Percentiles rank a stretch among this genome's conserved stretches.
Conservation (phyloP, 495 filamentous ascomycete species). For the Letharia lupina region DNA sequence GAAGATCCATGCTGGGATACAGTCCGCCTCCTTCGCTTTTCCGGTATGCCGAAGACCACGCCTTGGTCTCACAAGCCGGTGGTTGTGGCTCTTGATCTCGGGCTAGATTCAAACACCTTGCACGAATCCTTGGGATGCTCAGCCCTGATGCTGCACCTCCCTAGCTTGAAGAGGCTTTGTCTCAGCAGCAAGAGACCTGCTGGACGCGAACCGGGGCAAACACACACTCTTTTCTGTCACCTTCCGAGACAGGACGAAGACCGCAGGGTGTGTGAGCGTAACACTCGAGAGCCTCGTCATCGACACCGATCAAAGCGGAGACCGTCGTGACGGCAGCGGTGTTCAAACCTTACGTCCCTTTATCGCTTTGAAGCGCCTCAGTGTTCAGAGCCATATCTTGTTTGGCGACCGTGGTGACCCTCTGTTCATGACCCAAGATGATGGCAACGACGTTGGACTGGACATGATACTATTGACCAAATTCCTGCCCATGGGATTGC, state of each 20-base stretch:
- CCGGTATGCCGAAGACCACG: neutral
- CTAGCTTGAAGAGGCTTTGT: neutral
- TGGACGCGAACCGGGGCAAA: neutral
- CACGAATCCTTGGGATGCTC: neutral
- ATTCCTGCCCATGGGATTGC: neutral
- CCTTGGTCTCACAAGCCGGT: neutral
- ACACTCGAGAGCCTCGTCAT: neutral
- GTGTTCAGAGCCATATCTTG: neutral
- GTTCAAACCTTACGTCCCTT: neutral
- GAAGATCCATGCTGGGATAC: neutral
- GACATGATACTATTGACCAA: neutral
- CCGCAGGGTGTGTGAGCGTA: neutral
- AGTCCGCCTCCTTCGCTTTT: neutral
- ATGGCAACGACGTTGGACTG: neutral
- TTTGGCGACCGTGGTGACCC: neutral
- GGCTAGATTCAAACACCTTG: neutral
- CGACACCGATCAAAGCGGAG: neutral
- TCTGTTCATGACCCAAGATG: too few relatives aligned
- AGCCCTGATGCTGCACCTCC: neutral
- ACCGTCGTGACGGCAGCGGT: neutral
- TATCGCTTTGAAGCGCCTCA: neutral
- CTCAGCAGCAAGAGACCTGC: neutral
- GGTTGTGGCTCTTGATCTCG: neutral
- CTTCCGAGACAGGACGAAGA: neutral
- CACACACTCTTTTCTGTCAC: neutral